Evolutionary conservation across 768 basidiomycete species (phyloP).

Genomic region (Gloeostereum incarnatum): DNA sequence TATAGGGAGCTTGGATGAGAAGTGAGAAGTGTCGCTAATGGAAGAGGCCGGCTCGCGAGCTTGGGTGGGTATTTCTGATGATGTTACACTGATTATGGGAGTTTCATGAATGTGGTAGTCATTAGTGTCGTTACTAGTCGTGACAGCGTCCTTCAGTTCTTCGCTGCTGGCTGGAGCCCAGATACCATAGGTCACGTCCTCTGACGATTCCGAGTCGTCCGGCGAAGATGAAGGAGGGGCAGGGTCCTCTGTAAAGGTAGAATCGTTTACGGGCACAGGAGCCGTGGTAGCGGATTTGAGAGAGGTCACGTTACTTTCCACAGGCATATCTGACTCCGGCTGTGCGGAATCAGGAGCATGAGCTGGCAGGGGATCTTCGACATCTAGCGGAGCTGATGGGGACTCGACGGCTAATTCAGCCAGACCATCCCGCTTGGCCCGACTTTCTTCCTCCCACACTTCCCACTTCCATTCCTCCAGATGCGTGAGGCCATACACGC

Average conservation of each 20-base stretch:
- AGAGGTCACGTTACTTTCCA: not conserved
- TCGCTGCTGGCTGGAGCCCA: conserved; percentile 51
- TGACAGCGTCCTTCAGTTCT: conserved; percentile 8
- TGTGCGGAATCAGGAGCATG: not conserved
- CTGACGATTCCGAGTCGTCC: conserved; percentile 17
- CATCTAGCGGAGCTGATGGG: conserved; percentile 7
- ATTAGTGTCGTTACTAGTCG: too few relatives aligned
- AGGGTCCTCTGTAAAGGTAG: not conserved
- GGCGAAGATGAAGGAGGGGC: not conserved
- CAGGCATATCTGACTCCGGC: not conserved
- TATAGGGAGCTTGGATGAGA: conserved; percentile 5
- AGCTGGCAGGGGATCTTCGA: conserved; percentile 11
- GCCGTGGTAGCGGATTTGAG: too few relatives aligned
- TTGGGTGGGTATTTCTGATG: too few relatives aligned
- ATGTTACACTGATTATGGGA: too few relatives aligned
- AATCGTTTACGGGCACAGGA: not conserved
- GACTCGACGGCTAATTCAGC: conserved; percentile 16
- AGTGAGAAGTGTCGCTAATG: conserved; percentile 34
- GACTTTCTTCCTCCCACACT: conserved; percentile 66
- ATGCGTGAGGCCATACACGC: conserved; percentile 93
- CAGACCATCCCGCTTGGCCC: conserved; percentile 28
- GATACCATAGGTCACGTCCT: conserved; percentile 86
- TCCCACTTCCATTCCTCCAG: conserved; percentile 96
- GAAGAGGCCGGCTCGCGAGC: conserved; percentile 72
- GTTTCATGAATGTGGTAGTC: conserved; percentile 89